Evolutionary conservation across 352 stramenopile species (phyloP).

Genomic region (Phytophthora foliorum): DNA sequence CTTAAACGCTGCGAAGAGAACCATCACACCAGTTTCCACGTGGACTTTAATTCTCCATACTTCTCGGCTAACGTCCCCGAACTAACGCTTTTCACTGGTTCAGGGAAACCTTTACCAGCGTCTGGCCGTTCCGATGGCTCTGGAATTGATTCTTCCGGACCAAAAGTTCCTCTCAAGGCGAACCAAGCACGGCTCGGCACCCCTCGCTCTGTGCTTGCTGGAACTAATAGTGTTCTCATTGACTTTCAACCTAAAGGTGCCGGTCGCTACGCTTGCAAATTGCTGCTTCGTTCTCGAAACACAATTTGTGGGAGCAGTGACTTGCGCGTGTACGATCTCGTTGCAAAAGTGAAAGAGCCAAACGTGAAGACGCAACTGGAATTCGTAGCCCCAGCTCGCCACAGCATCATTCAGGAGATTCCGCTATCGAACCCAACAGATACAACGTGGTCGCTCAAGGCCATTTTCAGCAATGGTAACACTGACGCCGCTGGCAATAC

Average conservation of each 20-base stretch:
- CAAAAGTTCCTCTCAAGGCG: conserved; percentile 42
- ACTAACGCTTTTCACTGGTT: conserved; percentile 37
- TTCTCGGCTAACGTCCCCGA: conserved; percentile 76
- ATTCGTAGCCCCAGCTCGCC: conserved; percentile 88
- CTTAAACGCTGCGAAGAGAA: conserved; percentile 81
- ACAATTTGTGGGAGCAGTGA: conserved; percentile 76
- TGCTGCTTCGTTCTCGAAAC: conserved; percentile 70
- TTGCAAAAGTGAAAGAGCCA: conserved; percentile 88
- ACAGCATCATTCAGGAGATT: conserved; percentile 93
- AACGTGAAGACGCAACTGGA: conserved; percentile 89
- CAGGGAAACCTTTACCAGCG: conserved; percentile 15
- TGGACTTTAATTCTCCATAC: conserved; percentile 91
- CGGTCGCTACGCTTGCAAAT: conserved; percentile 75
- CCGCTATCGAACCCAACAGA: conserved; percentile 91
- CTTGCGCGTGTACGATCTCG: conserved; percentile 85
- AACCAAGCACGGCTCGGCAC: conserved; percentile 66
- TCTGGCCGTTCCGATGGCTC: conserved; percentile 29
- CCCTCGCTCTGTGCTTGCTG: conserved; percentile 46
- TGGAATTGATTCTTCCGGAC: conserved; percentile 7
- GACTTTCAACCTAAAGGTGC: conserved; percentile 83
- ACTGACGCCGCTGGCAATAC: conserved; percentile 23
- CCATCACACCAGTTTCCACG: conserved; percentile 70
- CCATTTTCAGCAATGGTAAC: conserved; percentile 53
- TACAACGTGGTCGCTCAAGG: conserved; percentile 84
- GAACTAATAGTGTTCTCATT: conserved; percentile 65